These are phyloP conservation scores for Camelina neglecta DNA, from an alignment of 345 rosid species.

Conservation along the genomic window DNA sequence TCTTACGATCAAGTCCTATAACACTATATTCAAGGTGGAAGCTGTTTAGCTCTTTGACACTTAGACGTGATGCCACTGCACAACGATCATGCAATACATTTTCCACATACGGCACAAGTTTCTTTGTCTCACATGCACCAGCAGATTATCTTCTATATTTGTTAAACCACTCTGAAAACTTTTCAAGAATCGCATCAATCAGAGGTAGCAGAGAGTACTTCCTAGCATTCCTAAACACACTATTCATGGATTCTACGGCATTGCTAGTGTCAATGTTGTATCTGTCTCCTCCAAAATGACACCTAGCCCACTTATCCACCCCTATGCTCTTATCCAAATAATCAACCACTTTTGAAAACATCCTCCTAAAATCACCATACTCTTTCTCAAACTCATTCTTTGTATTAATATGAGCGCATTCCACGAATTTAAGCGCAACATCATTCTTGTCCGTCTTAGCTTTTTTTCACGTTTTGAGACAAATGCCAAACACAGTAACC, in stretches of 20 bases:
- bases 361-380: not conserved
- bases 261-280: slow-evolving; percentile 6
- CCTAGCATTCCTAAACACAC: not conserved
- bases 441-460: not conserved
- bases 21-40: not conserved
- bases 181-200: not conserved
- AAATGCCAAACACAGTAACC: not conserved
- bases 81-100: not conserved
- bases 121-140: not conserved
- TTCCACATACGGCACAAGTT: not conserved
- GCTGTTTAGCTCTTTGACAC: not conserved
- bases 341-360: not conserved
- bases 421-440: not conserved
- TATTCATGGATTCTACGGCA: not conserved
- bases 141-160: not conserved
- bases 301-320: not conserved
- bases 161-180: not conserved
- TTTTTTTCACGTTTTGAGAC: not conserved
- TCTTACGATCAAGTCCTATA: not conserved
- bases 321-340: not conserved
- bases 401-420: not conserved
- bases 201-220: not conserved
- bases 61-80: not conserved
- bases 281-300: not conserved
- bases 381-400: not conserved